A percentile compares a stretch with the other conserved stretches of the same genome.
phyloP scores from a whole-genome alignment of 2,329 filamentous ascomycete species.

The Colletotrichum agaves region DNA sequence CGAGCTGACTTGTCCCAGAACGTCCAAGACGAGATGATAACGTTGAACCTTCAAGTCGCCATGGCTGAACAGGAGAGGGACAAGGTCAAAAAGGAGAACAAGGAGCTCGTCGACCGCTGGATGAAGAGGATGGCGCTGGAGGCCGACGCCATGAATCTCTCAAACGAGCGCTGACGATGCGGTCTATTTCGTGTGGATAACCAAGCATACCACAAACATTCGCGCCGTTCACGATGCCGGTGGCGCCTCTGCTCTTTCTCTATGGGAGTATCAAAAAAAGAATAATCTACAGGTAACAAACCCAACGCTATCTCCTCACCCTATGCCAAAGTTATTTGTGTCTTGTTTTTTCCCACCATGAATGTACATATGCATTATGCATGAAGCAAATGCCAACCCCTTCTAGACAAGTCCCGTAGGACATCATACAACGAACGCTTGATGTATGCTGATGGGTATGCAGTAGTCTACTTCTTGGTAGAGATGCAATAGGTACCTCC shows the following conservation, averaged over 20 bases:
- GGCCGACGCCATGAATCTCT: slow-evolving; percentile 85
- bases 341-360: background rate
- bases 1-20: slow-evolving; percentile 57
- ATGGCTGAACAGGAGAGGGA: slow-evolving; percentile 82
- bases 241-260: slow-evolving; percentile 17
- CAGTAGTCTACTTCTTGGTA: slow-evolving; percentile 70
- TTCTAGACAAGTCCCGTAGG: slow-evolving; percentile 29
- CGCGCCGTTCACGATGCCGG: background rate
- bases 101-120: slow-evolving; percentile 90
- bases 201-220: background rate
- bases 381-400: slow-evolving; percentile 1
- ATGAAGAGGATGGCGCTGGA: slow-evolving; percentile 89
- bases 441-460: slow-evolving; percentile 43
- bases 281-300: slow-evolving; percentile 36
- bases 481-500: slow-evolving; percentile 91
- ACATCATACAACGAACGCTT: slow-evolving; percentile 33
- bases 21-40: slow-evolving; percentile 92
- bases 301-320: slow-evolving; percentile 33
- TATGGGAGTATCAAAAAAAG: slow-evolving; percentile 34
- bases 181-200: slow-evolving; percentile 16
- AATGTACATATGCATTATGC: slow-evolving; percentile 21
- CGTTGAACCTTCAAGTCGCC: slow-evolving; percentile 87
- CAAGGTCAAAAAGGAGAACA: slow-evolving; percentile 83
- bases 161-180: slow-evolving; percentile 57
- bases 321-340: slow-evolving; percentile 21